These are phyloP conservation scores for Cymbopogon flexuosus DNA, from an alignment of 202 grass and related monocot genomes.

Conservation along the genomic window DNA sequence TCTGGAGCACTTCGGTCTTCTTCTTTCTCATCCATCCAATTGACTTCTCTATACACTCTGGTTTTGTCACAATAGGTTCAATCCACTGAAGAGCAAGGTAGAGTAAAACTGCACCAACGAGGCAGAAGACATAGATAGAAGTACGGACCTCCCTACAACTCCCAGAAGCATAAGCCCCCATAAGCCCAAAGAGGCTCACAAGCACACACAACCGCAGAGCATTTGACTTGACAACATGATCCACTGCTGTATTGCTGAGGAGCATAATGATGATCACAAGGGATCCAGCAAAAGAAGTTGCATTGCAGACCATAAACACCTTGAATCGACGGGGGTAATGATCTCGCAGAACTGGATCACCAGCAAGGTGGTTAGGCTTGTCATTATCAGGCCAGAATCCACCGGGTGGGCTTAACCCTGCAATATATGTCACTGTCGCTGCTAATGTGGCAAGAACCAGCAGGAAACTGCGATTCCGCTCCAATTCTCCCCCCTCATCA, in stretches of 20 bases:
- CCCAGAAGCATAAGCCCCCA: constrained; percentile 51
- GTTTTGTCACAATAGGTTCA: constrained; percentile 14
- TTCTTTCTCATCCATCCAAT: not conserved
- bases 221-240: constrained; percentile 42
- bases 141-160: constrained; percentile 48
- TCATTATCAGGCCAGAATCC: constrained; percentile 40
- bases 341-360: constrained; percentile 46
- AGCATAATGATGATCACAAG: constrained; percentile 73
- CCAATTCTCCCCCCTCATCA: constrained; percentile 5
- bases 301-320: constrained; percentile 53
- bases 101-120: constrained; percentile 42
- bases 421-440: constrained; percentile 39
- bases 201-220: constrained; percentile 53
- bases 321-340: constrained; percentile 42
- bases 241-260: constrained; percentile 41
- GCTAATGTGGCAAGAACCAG: constrained; percentile 47
- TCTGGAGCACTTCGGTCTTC: not conserved
- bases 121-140: constrained; percentile 51
- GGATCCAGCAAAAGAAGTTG: constrained; percentile 53
- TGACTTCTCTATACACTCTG: not conserved
- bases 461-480: constrained; percentile 41
- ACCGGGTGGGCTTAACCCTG: constrained; percentile 49
- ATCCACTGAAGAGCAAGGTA: constrained; percentile 40
- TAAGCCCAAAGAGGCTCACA: constrained; percentile 48
- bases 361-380: constrained; percentile 22